Base-by-base conservation (phyloP, 495 filamentous ascomycete genomes). In the Cladorrhinum samala region DNA sequence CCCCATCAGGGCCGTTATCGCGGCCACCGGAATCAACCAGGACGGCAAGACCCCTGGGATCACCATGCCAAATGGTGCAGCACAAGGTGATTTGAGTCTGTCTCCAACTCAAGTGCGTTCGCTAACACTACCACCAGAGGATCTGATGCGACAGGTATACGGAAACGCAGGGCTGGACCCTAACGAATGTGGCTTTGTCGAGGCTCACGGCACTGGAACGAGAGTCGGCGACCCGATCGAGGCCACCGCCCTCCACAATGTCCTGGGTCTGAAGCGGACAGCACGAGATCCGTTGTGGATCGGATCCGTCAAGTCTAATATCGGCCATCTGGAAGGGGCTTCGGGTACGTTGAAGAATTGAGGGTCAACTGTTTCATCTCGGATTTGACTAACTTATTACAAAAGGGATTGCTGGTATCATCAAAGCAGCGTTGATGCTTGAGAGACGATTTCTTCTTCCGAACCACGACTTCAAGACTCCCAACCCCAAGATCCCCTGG, bases 1-100 rank as follows among this genome's bases (percentile, higher is more conserved):
- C 49, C 76, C 78, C 6, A 81, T 88, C 38, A 72, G 82, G 46
- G 81, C 78, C 13, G 72, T 89, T 16, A 83, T 90, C 49, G 73
- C 75, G 16, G 76, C 69, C 5, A 78, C 77, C 33, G 77, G 75
- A 0, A 62, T 81, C 33, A 87, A 86, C 56, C 75, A 83, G 49
- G 81, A 85, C 60, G 80, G 81, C 27, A 78, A 75, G 40, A 80
- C 81, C 1, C 69, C 73, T 0, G 78, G 79, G 11, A 83, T 86
- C 36, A 83, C 77, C 1, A 70, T 81, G 63, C 84, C 84, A 0
- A 80, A 69, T 38, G 70, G 68, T 1, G 67, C 70, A 1, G 80
- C 82, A 2, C 84, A 88, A 66, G 79, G 74, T 64, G 48, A 33
- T 33, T 33, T 33, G 27, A 6, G 27, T 33, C 11, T 11, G 5